Conservation (phyloP, 257 asterid genomes). For the Solanum verrucosum region DNA sequence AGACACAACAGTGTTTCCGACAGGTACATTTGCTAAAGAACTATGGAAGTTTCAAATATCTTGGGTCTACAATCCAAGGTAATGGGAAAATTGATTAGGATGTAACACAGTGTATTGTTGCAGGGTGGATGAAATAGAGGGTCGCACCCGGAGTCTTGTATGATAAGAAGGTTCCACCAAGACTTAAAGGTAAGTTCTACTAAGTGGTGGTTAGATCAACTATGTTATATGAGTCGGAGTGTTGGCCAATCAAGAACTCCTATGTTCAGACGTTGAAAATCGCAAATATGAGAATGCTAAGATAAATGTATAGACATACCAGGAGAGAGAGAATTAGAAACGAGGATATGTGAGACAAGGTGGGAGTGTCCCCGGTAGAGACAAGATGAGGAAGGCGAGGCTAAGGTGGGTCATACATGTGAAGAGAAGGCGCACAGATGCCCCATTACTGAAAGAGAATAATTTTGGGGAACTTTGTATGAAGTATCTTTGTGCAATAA, state of each 20-base stretch:
- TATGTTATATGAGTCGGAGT: not conserved
- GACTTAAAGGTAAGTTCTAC: not conserved
- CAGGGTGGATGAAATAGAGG: not conserved
- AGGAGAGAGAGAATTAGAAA: not conserved
- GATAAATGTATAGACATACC: not conserved
- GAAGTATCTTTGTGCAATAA: not conserved
- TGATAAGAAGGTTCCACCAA: not conserved
- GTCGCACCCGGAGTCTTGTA: not conserved
- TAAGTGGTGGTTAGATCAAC: not conserved
- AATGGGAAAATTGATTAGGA: not conserved
- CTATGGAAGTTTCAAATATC: not conserved
- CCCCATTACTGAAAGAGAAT: not conserved
- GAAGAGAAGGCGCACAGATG: not conserved
- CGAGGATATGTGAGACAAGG: not conserved
- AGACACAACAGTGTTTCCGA: not conserved
- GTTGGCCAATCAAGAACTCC: not conserved
- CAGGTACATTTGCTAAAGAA: not conserved
- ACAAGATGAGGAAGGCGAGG: not conserved
- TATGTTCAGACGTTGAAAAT: not conserved
- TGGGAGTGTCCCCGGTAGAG: not conserved
- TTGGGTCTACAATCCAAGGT: not conserved
- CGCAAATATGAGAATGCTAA: not conserved
- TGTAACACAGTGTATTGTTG: not conserved
- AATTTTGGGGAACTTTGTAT: not conserved
- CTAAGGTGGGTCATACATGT: not conserved